phyloP scores from a whole-genome alignment of 176 grass and related monocot species.

The Raddia guianensis region DNA sequence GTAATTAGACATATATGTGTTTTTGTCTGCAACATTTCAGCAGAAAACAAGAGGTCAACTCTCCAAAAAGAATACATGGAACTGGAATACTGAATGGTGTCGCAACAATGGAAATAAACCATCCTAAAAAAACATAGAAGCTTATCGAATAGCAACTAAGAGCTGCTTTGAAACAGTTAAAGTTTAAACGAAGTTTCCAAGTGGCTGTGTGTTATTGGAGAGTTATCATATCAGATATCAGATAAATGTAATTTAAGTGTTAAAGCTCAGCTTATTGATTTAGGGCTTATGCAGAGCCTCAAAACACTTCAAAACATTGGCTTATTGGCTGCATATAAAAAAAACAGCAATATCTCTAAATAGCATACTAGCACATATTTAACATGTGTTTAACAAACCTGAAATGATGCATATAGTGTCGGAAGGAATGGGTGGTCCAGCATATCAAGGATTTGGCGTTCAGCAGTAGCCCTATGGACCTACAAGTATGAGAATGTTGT shows the following conservation, averaged over 20 bases:
- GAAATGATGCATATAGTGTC: slow-evolving; percentile 94
- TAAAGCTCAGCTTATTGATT: background rate
- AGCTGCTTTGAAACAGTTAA: background rate
- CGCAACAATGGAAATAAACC: background rate
- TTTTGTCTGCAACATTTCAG: slow-evolving; percentile 65
- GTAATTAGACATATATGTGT: slow-evolving; percentile 95
- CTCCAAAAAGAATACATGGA: background rate
- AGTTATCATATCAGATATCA: background rate
- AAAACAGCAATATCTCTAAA: slow-evolving; percentile 3
- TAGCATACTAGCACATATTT: background rate
- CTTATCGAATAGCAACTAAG: background rate
- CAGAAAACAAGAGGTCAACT: slow-evolving; percentile 24
- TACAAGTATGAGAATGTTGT: slow-evolving; percentile 42
- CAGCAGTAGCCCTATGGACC: slow-evolving; percentile 89
- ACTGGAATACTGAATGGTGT: background rate
- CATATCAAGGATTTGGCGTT: slow-evolving; percentile 90
- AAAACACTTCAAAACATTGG: background rate
- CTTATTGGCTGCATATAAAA: slow-evolving; percentile 27
- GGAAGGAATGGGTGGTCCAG: slow-evolving; percentile 97
- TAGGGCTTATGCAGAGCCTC: background rate
- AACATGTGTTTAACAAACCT: slow-evolving; percentile 53
- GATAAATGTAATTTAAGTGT: background rate
- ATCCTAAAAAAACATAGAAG: background rate
- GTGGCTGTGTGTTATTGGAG: background rate
- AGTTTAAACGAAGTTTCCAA: background rate